Evolutionary conservation across 768 basidiomycete genomes (phyloP), one percentile per base, ranked within the genome.

Genomic region (Hemileccinum rubropunctum): DNA sequence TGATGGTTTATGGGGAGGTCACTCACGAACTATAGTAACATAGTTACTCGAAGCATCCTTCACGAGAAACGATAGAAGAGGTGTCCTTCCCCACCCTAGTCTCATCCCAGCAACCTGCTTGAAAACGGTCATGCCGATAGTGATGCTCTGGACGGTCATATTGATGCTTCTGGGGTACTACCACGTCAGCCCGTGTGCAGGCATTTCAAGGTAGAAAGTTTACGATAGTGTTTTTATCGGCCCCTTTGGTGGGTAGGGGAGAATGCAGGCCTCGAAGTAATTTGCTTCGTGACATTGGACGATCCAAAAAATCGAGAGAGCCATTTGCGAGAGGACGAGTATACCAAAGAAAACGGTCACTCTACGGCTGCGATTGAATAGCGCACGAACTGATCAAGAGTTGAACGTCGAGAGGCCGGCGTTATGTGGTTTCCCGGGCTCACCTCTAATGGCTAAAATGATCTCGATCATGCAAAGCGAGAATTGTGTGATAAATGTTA

Each of bases 1-100:
- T 8, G 18, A 35, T 18, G 12, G 13, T 21, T 30, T 21, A 6
- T 6, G 18, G 21, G 23, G 23, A 6, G 20, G n/a, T 36, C 34
- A 53, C 54, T 55, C 47, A 77, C 78, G 47, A 50, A 75, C 73
- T 9, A 77, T 52, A 3, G 72, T 40, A 28, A 73, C 38, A 58
- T 74, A 77, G 1, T 74, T 72, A 65, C 73, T 71, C 3, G 72
- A 70, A 7, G 77, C 72, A 58, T 79, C 78, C n/a, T 71, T 70
- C 57, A 75, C 64, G 13, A 79, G 62, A 39, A 78, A 53, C 6
- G 65, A 51, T 12, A 76, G 53, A 7, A 78, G 57, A 0, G 73
- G 76, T 1, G 71, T 67, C 42, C 73, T 68, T 23, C 72, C 73
- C 73, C 72, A 73, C 10, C 73, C 73, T 1, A 59, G 59, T 36